Percentiles rank a stretch among this genome's conserved stretches.
Evolutionary conservation across 2,329 filamentous ascomycete species (phyloP).

Genomic region (Diaporthe nobilis): DNA sequence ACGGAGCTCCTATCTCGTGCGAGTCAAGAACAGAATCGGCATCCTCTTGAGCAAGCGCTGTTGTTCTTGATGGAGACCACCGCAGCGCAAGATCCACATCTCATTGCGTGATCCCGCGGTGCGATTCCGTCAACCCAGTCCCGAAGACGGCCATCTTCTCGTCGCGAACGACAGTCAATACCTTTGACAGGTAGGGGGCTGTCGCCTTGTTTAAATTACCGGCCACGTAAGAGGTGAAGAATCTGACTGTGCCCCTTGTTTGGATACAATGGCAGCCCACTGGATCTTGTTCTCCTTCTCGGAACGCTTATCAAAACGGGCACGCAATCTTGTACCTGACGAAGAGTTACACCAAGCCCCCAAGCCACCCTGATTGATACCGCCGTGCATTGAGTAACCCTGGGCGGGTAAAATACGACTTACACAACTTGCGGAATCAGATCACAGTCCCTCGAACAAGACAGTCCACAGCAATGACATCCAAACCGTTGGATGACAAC

Average conservation of each 20-base stretch:
- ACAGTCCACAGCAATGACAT: not conserved
- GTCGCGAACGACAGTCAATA: not conserved
- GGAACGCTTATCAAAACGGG: not conserved
- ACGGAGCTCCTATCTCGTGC: not conserved
- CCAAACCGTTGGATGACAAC: not conserved
- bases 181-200: not conserved
- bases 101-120: not conserved
- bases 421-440: not conserved
- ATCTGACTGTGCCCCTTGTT: not conserved
- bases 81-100: not conserved
- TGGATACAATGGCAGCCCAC: not conserved
- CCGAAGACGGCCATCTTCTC: not conserved
- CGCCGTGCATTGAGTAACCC: not conserved
- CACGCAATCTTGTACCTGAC: not conserved
- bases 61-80: not conserved
- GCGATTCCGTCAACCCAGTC: not conserved
- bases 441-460: not conserved
- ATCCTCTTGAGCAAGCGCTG: not conserved
- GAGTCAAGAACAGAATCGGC: not conserved
- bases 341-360: not conserved
- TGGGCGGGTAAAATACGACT: not conserved
- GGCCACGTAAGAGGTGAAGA: not conserved
- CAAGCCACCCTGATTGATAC: not conserved
- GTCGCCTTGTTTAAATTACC: not conserved
- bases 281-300: not conserved